Percentiles rank a stretch among this genome's conserved stretches.
These are phyloP conservation scores for Metarhizium humberi DNA, from an alignment of 2,329 filamentous ascomycete species.

Conservation along the genomic window DNA sequence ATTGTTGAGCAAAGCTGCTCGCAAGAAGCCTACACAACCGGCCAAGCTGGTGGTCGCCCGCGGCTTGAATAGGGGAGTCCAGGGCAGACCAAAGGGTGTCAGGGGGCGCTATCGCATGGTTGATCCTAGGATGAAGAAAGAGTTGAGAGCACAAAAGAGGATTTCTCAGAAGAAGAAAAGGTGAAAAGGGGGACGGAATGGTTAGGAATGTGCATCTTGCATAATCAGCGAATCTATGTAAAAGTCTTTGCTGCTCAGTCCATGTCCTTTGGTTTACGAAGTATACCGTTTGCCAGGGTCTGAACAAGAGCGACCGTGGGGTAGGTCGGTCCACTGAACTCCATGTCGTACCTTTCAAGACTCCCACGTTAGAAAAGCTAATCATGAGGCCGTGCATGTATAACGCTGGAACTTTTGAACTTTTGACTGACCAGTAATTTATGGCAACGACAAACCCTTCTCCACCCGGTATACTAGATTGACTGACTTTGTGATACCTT, in stretches of 20 bases:
- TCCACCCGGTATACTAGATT: constrained; percentile 55
- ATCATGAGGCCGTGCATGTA: neutral
- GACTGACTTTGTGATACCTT: constrained; percentile 72
- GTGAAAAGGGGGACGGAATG: neutral
- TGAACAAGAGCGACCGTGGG: constrained; percentile 48
- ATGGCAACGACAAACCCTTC: constrained; percentile 70
- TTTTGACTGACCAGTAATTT: constrained; percentile 61
- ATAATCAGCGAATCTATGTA: constrained; percentile 1
- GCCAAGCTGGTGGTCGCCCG: constrained; percentile 84
- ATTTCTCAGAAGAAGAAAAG: constrained; percentile 54
- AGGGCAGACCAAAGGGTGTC: constrained; percentile 79
- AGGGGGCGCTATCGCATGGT: constrained; percentile 98
- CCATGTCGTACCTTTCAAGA: constrained; percentile 62
- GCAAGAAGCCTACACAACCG: constrained; percentile 76
- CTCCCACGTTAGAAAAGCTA: constrained; percentile 1
- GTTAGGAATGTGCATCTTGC: neutral
- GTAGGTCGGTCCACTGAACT: constrained; percentile 62
- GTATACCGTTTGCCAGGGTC: constrained; percentile 15
- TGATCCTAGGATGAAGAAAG: constrained; percentile 92
- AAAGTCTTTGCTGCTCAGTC: neutral
- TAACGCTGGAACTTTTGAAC: neutral
- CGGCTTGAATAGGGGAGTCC: constrained; percentile 75
- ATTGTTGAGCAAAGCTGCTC: constrained; percentile 70
- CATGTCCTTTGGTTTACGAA: neutral
- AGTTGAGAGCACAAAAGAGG: constrained; percentile 79